Conservation (phyloP, 2,329 filamentous ascomycete species). For the Penicillium concentricum region DNA sequence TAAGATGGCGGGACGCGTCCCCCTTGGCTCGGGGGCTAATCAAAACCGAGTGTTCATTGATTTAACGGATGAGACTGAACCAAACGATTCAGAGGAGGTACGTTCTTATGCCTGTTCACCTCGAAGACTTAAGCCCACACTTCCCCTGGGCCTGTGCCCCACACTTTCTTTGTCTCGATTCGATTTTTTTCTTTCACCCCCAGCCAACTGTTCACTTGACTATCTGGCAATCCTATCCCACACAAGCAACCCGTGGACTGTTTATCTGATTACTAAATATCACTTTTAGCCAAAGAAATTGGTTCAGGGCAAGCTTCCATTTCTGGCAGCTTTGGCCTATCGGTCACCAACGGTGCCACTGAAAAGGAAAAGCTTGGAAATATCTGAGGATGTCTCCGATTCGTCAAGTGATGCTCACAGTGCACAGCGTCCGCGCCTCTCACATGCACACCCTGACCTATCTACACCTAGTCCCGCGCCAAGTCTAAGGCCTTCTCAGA, state of each 20-base stretch:
- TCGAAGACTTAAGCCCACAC: background rate
- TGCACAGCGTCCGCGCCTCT: background rate
- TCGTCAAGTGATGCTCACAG: background rate
- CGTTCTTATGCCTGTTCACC: background rate
- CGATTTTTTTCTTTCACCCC: background rate
- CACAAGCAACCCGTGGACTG: background rate
- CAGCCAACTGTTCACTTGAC: background rate
- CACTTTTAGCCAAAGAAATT: background rate
- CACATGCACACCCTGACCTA: background rate
- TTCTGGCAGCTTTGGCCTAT: conserved; percentile 16
- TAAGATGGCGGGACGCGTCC: background rate
- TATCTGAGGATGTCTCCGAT: background rate
- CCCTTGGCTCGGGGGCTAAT: background rate
- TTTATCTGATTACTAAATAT: background rate
- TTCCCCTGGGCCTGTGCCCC: background rate
- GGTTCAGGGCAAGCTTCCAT: background rate
- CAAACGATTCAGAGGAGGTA: background rate
- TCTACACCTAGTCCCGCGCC: background rate
- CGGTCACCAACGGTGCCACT: conserved; percentile 11
- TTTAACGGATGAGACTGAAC: background rate
- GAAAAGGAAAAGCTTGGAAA: background rate
- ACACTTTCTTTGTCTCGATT: background rate
- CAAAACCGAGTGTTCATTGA: conserved; percentile 2
- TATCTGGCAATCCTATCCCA: background rate
- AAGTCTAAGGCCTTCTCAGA: background rate